These are phyloP conservation scores for Hypoxylon subgilvum DNA, from an alignment of 495 filamentous ascomycete species.

Conservation along the genomic window DNA sequence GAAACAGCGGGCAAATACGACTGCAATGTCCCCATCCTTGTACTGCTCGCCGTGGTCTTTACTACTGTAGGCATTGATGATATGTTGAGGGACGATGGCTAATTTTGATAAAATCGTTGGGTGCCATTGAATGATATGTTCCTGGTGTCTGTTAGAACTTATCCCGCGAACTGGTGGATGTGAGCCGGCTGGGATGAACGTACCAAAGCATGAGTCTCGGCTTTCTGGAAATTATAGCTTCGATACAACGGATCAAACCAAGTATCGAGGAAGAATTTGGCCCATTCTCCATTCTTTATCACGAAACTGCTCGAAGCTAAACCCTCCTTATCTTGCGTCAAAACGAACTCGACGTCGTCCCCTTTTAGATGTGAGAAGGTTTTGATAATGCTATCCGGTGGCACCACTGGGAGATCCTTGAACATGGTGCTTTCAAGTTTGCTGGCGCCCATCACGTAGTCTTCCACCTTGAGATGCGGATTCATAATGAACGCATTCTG, in stretches of 20 bases:
- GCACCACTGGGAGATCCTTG: constrained; percentile 84
- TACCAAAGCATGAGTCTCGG: constrained; percentile 90
- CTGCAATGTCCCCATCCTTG: constrained; percentile 84
- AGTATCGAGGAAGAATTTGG: constrained; percentile 87
- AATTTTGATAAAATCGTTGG: constrained; percentile 92
- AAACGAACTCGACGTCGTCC: constrained; percentile 78
- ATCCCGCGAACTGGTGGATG: neutral
- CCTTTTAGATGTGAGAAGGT: constrained; percentile 83
- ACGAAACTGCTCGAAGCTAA: constrained; percentile 77
- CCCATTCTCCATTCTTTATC: constrained; percentile 85
- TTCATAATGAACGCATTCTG: constrained; percentile 90
- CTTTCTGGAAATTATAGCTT: constrained; percentile 93
- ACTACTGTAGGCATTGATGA: constrained; percentile 74
- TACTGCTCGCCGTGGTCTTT: constrained; percentile 58
- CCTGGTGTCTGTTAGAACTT: constrained; percentile 57
- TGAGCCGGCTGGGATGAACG: constrained; percentile 33
- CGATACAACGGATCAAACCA: constrained; percentile 97
- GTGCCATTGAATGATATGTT: constrained; percentile 96
- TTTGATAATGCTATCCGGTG: constrained; percentile 94
- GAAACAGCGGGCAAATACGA: constrained; percentile 75
- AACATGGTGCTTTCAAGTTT: constrained; percentile 81
- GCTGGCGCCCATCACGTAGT: constrained; percentile 69
- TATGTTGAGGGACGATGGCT: constrained; percentile 80
- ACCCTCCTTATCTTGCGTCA: constrained; percentile 86
- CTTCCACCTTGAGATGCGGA: constrained; percentile 67